Evolutionary conservation across 495 filamentous ascomycete species (phyloP), one percentile per base, ranked within the genome.

Genomic region (Hypoxylon lienhwacheense): DNA sequence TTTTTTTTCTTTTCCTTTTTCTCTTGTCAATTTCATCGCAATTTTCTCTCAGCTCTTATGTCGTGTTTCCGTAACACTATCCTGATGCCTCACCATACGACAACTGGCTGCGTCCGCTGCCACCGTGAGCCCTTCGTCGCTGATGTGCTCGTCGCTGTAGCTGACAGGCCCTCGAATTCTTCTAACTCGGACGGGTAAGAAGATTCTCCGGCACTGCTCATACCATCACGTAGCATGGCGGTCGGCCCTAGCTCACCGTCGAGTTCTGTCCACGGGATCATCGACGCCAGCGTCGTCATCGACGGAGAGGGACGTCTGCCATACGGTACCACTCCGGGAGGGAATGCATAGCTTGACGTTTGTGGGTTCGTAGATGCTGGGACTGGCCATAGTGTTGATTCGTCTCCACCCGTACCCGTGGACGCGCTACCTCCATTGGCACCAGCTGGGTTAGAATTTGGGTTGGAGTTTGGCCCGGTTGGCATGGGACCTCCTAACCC

Each of bases 81-180:
- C n/a, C n/a, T n/a, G n/a, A n/a, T n/a, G 3, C 5, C 42, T 64
- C 35, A 66, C 64, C 64, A 66, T 10, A 66, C 35, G 35, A 51
- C 34, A 8, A 65, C 53, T 6, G 64, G 64, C 4, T 53, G 61
- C 7, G 62, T 54, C 14, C 51, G 56, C 35, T 62, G 64, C 64
- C 64, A 62, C 25, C 64, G 36, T 4, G 49, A 53, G 28, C 53
- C 56, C 1, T 39, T 6, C 7, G 50, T 19, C 26, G 51, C 51
- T 1, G 53, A 53, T 16, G 50, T 54, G 1, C 39, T 44, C 7
- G 50, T 16, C 2, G 42, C 51, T 1, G 46, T 59, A 34, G 42
- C 42, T 6, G 56, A 48, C 3, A 44, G 33, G 14, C 41, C 42
- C 16, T 59, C 60, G 12, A 39, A 57, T 0, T 55, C 17, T 11